Percentiles rank a stretch among this genome's conserved stretches.
These are phyloP conservation scores for Fusarium udum DNA, from an alignment of 2,329 filamentous ascomycete genomes.

Conservation along the genomic window DNA sequence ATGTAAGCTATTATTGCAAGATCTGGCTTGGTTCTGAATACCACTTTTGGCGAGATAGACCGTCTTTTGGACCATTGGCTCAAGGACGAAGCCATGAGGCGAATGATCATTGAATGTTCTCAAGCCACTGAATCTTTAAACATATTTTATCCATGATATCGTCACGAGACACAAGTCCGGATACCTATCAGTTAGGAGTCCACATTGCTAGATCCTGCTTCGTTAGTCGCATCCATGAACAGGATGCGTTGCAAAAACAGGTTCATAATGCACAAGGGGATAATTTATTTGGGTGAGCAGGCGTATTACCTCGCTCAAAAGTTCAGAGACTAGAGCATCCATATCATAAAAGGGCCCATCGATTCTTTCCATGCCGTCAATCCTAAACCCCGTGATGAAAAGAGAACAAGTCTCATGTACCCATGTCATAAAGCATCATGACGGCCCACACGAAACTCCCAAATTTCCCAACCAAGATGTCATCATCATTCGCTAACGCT, in stretches of 20 bases:
- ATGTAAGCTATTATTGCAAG: neutral
- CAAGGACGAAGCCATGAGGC: neutral
- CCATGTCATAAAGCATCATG: constrained; percentile 42
- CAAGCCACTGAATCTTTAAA: neutral
- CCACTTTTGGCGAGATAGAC: neutral
- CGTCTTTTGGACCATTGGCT: neutral
- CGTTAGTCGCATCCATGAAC: neutral
- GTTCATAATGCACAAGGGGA: constrained; percentile 8
- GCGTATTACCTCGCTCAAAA: neutral
- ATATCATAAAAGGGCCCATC: constrained; percentile 12
- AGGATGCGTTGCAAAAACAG: neutral
- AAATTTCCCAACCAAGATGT: constrained; percentile 39
- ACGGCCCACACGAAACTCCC: constrained; percentile 42
- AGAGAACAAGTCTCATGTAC: constrained; percentile 38
- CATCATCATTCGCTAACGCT: constrained; percentile 44
- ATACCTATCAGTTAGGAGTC: neutral
- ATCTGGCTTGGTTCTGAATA: neutral
- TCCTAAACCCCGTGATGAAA: constrained; percentile 23
- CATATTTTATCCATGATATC: neutral
- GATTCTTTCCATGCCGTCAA: constrained; percentile 26
- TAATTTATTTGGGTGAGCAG: constrained; percentile 22
- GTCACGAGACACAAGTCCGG: neutral
- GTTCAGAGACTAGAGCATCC: constrained; percentile 17
- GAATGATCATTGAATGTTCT: neutral
- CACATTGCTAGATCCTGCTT: neutral